These are phyloP conservation scores for Oryza meridionalis DNA, from an alignment of 176 grass and related monocot species.

Conservation along the genomic window DNA sequence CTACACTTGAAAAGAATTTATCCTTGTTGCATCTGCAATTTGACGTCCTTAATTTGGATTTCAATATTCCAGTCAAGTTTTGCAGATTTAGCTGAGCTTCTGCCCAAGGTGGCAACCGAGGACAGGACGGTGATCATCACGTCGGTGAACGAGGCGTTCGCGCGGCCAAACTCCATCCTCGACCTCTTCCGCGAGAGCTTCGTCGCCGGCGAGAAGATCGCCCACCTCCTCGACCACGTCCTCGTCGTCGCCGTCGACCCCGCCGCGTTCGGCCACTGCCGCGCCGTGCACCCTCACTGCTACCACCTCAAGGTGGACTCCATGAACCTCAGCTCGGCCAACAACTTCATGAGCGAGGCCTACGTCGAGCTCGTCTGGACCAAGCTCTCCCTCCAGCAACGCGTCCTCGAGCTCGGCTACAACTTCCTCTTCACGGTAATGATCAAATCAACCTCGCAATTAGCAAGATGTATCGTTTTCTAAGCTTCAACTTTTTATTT, in stretches of 20 bases:
- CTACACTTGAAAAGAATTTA: not conserved
- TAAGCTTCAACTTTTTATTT: no score
- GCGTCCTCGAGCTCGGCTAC: conserved; percentile 60
- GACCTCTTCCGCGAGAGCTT: conserved; percentile 71
- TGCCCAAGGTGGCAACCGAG: conserved; percentile 38
- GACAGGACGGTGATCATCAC: conserved; percentile 64
- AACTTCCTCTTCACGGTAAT: conserved; percentile 67
- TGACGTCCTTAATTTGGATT: not conserved
- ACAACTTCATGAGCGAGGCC: conserved; percentile 43
- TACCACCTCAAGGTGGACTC: conserved; percentile 48
- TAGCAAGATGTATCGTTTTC: no score
- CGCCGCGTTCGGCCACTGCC: conserved; percentile 44
- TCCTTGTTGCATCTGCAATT: not conserved
- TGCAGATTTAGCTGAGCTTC: conserved; percentile 45
- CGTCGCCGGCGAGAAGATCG: conserved; percentile 39
- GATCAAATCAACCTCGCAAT: no score
- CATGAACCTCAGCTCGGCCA: conserved; percentile 38
- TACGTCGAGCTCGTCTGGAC: conserved; percentile 68
- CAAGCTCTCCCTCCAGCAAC: conserved; percentile 54
- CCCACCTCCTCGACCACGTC: conserved; percentile 45
- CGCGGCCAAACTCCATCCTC: conserved; percentile 48
- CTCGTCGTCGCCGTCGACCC: conserved; percentile 57
- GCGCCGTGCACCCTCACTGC: conserved; percentile 53
- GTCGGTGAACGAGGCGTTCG: conserved; percentile 55
- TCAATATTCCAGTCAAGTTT: conserved; percentile 31